Evolutionary conservation across 1,139 yeast genomes (phyloP).

Genomic region (Lodderomyces jiufengensis): DNA sequence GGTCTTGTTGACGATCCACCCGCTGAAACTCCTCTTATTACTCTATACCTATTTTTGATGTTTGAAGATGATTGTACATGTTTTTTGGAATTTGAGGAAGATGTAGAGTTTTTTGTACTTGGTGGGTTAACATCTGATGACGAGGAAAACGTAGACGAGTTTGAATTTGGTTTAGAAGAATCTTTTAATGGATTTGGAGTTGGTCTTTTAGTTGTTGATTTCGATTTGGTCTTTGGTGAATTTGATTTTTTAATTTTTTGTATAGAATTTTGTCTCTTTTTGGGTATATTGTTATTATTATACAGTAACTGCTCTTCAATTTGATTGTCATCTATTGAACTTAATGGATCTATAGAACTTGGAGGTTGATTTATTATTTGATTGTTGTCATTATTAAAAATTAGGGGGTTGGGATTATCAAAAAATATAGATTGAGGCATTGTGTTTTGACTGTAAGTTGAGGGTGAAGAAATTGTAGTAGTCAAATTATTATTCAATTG

Average conservation of each 20-base stretch:
- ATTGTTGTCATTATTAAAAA: no score
- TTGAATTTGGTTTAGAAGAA: background rate
- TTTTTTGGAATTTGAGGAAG: conserved; percentile 4
- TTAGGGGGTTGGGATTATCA: background rate
- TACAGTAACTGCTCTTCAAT: no score
- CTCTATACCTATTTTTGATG: conserved; percentile 28
- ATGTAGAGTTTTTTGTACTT: conserved; percentile 1
- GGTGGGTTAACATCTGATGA: background rate
- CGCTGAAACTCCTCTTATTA: conserved; percentile 55
- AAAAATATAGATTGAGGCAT: conserved; percentile 4
- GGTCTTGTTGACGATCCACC: conserved; percentile 58
- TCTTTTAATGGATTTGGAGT: no score
- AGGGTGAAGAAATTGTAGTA: conserved; percentile 9
- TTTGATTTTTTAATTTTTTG: no score
- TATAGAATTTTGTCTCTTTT: no score
- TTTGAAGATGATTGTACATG: background rate
- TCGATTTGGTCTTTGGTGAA: no score
- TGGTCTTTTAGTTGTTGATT: no score
- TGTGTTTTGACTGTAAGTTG: conserved; percentile 6
- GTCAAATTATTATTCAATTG: conserved; percentile 1
- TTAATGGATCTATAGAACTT: no score
- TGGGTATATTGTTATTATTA: no score
- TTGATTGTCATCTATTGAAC: no score
- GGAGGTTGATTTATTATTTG: no score
- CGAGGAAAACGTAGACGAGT: conserved; percentile 1